phyloP scores from a whole-genome alignment of 2,329 filamentous ascomycete genomes.

The Trichophyton schoenleinii region DNA sequence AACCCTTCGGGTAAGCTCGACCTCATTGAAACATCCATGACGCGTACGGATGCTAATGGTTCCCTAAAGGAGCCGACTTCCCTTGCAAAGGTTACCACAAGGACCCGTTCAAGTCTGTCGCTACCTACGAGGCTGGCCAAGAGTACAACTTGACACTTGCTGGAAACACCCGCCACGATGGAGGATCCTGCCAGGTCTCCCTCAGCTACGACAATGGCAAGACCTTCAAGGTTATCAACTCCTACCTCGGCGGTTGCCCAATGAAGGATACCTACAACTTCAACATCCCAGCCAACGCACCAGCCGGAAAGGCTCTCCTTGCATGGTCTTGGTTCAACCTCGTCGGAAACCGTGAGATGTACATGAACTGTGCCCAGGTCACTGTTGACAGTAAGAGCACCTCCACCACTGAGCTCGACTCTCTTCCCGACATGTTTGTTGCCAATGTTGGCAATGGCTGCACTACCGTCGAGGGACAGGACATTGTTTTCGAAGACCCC shows the following conservation, averaged over 20 bases:
- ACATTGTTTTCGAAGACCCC: slow-evolving; percentile 6
- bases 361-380: slow-evolving; percentile 72
- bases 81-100: slow-evolving; percentile 61
- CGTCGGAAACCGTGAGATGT: slow-evolving; percentile 38
- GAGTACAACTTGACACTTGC: slow-evolving; percentile 51
- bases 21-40: background rate
- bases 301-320: slow-evolving; percentile 50
- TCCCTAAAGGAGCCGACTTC: slow-evolving; percentile 46
- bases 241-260: slow-evolving; percentile 46
- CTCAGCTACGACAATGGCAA: slow-evolving; percentile 60
- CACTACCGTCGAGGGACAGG: slow-evolving; percentile 7
- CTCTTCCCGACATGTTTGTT: slow-evolving; percentile 9
- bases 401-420: background rate
- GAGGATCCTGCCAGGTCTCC: slow-evolving; percentile 65
- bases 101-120: slow-evolving; percentile 40
- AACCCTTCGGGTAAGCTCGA: background rate
- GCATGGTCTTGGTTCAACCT: slow-evolving; percentile 72
- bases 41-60: background rate
- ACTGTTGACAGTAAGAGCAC: slow-evolving; percentile 37
- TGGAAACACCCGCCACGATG: slow-evolving; percentile 52
- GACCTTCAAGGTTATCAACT: slow-evolving; percentile 57
- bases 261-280: slow-evolving; percentile 48
- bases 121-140: slow-evolving; percentile 50
- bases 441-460: slow-evolving; percentile 11
- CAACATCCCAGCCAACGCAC: slow-evolving; percentile 51